Percentiles rank a stretch among this genome's conserved stretches.
phyloP scores from a whole-genome alignment of 1,139 yeast genomes.

The Pichia sp. region DNA sequence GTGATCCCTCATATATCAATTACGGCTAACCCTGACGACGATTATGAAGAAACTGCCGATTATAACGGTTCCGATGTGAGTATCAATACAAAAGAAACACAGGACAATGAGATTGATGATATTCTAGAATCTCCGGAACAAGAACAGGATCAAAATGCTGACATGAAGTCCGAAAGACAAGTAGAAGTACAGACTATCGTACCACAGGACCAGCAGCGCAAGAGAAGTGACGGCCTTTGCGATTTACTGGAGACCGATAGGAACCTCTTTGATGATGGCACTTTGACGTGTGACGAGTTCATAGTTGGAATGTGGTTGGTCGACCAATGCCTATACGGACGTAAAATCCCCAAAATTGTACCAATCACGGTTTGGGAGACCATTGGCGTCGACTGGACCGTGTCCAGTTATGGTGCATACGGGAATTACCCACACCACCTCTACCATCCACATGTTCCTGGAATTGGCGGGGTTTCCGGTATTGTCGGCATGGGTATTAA shows the following conservation, averaged over 20 bases:
- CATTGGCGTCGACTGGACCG: conserved; percentile 14
- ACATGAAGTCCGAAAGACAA: neutral
- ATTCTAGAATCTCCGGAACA: neutral
- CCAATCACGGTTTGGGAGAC: conserved; percentile 56
- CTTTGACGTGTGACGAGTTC: conserved; percentile 74
- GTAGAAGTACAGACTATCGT: neutral
- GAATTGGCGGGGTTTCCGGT: neutral
- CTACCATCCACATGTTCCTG: conserved; percentile 4
- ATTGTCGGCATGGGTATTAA: conserved; percentile 11
- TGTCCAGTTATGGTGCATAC: neutral
- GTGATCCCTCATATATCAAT: neutral
- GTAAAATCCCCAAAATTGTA: conserved; percentile 71
- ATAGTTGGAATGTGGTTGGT: conserved; percentile 94
- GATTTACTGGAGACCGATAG: conserved; percentile 6
- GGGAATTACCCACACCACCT: conserved; percentile 1
- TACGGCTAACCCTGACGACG: neutral
- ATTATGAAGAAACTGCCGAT: neutral
- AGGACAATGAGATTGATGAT: neutral
- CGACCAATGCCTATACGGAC: conserved; percentile 91
- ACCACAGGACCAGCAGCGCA: neutral
- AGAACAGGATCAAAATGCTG: neutral
- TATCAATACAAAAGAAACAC: neutral
- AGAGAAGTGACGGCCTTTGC: neutral
- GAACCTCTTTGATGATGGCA: conserved; percentile 49
- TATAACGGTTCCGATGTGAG: neutral